A percentile compares a stretch with the other conserved stretches of the same genome.
phyloP scores from a whole-genome alignment of 1,284 basidiomycete species.

The Cryptococcus hybrid region DNA sequence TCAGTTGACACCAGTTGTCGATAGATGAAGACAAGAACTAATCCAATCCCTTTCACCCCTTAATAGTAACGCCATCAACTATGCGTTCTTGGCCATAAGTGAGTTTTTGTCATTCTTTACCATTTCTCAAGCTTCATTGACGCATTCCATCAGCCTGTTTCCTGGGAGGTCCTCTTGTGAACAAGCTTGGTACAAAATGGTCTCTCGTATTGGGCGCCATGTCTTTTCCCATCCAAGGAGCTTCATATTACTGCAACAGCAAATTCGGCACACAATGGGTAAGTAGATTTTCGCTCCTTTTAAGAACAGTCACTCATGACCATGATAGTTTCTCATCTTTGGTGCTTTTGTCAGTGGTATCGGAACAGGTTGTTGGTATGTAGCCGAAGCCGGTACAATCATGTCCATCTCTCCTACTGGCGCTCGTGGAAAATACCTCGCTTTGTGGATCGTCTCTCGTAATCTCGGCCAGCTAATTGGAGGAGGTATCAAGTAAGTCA shows the following conservation, averaged over 20 bases:
- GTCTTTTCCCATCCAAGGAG: constrained; percentile 22
- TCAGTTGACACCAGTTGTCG: background rate
- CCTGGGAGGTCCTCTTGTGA: constrained; percentile 18
- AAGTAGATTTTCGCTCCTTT: background rate
- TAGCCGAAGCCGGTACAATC: constrained; percentile 28
- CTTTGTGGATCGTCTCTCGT: constrained; percentile 15
- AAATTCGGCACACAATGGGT: constrained; percentile 20
- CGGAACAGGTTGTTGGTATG: constrained; percentile 18
- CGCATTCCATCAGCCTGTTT: constrained; percentile 4
- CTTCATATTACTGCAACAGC: constrained; percentile 21
- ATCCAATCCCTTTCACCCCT: too few species aligned
- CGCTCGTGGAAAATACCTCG: constrained; percentile 19
- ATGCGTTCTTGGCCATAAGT: constrained; percentile 10
- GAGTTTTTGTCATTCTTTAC: background rate
- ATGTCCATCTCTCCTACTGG: constrained; percentile 22
- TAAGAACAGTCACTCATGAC: background rate
- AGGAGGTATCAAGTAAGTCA: constrained; percentile 24
- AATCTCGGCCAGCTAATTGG: constrained; percentile 24
- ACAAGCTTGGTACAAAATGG: constrained; percentile 20
- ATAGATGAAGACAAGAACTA: too few species aligned
- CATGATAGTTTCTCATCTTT: constrained; percentile 16
- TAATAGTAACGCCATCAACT: constrained; percentile 8
- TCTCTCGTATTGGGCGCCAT: constrained; percentile 18
- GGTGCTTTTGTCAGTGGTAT: constrained; percentile 14
- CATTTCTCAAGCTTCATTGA: background rate